Evolutionary conservation across 495 filamentous ascomycete genomes (phyloP).

Genomic region (Tuber melanosporum): DNA sequence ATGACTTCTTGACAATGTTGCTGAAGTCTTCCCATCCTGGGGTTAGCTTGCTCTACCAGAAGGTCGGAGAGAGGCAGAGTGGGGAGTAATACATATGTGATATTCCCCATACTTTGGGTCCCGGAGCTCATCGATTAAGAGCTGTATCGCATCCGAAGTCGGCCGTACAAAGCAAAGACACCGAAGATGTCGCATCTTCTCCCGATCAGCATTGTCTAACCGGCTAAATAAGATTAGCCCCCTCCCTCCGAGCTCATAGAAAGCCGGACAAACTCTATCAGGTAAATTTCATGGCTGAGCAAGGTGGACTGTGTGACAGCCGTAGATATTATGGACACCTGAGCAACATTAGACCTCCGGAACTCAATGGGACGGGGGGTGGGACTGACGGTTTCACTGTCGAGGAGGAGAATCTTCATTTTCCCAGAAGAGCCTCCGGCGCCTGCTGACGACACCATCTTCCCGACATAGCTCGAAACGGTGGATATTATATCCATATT

Average conservation of each 20-base stretch:
- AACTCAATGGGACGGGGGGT: constrained; percentile 12
- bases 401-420: constrained; percentile 97
- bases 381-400: constrained; percentile 77
- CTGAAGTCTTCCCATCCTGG: constrained; percentile 59
- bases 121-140: constrained; percentile 88
- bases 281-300: constrained; percentile 95
- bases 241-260: background rate
- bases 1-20: constrained; percentile 94
- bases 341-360: constrained; percentile 16
- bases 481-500: constrained; percentile 88
- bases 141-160: constrained; percentile 81
- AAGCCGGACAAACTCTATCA: constrained; percentile 61
- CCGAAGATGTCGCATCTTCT: constrained; percentile 95
- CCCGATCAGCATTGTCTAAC: constrained; percentile 78
- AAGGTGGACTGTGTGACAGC: constrained; percentile 92
- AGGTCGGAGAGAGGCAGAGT: background rate
- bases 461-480: constrained; percentile 90
- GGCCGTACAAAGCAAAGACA: constrained; percentile 91
- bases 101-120: constrained; percentile 98
- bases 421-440: constrained; percentile 73
- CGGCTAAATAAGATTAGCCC: constrained; percentile 48
- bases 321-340: constrained; percentile 85
- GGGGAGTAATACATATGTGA: constrained; percentile 57
- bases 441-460: constrained; percentile 67
- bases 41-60: constrained; percentile 12